Base-by-base conservation (phyloP, 2,329 filamentous ascomycete genomes). In the Tothia fuscella region DNA sequence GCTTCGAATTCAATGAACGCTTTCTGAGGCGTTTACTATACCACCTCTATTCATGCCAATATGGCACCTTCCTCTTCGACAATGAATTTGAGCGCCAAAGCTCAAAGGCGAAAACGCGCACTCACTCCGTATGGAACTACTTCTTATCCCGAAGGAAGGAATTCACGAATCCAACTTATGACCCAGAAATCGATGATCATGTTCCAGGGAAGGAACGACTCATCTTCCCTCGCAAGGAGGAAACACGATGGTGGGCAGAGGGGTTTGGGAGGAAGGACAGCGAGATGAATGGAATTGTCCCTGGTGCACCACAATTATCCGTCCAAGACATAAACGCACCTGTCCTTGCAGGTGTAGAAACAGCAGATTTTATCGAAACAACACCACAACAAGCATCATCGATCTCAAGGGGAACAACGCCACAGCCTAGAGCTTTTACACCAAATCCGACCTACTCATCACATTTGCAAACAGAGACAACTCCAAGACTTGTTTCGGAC, bases 1-100 rank as follows among this genome's bases (percentile, higher is more conserved):
- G 88, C 0, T 98, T 98, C 56, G 89, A 98, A 58, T 98, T 87
- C 62, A 96, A 93, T 51, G 91, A 96, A 58, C 78, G 89, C 4
- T 96, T 98, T 59, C 66, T 98, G 5, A 75, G 86, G 20, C 78
- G 91, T 16, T 67, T 98, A 3, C 69, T 96, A 2, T 98, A 96
- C 56, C 91, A 98, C 57, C 72, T 93, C 2, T 89, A 96, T 56
- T 89, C 89, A 1, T 94, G 88, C 50, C 91, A 98, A 57, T 98
- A 95, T 49, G 91, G 91, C 34, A 95, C 89, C 0, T 98, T 98
- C 57, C 70, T 98, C 4, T 94, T 84, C 62, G 95, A 98, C 63
- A 93, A 78, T 43, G 91, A 98, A 59, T 91, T 87, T 54, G 83
- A 94, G 53, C 79, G 91, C 3, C 66, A 76, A 13, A 82, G 91